Evolutionary conservation across 176 grass and related monocot species (phyloP).

Genomic region (Lolium rigidum): DNA sequence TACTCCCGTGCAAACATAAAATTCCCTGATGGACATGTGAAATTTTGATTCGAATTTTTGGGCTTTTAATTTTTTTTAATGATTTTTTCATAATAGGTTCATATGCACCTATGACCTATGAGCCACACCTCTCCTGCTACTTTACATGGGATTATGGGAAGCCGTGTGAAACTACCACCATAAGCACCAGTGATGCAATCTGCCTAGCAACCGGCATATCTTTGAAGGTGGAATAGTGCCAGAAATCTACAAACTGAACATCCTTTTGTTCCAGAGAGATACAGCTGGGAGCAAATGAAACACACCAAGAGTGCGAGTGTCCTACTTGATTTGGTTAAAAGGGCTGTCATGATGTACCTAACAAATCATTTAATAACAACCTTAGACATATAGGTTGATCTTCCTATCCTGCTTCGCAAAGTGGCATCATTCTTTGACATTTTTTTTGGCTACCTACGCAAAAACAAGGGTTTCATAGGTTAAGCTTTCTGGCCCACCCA

Average conservation of each 20-base stretch:
- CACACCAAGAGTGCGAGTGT: constrained; percentile 40
- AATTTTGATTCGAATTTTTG: too few relatives aligned
- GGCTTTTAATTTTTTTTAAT: too few relatives aligned
- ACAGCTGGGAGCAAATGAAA: constrained; percentile 1
- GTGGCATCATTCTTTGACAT: constrained; percentile 44
- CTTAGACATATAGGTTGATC: constrained; percentile 43
- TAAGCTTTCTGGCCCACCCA: constrained; percentile 46
- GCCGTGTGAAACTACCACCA: background rate
- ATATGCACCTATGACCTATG: too few relatives aligned
- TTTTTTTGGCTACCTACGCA: constrained; percentile 31
- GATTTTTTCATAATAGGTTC: too few relatives aligned
- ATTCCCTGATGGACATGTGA: too few relatives aligned
- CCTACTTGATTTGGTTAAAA: constrained; percentile 57
- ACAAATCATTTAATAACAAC: constrained; percentile 22
- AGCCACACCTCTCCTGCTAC: background rate
- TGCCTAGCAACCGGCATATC: background rate
- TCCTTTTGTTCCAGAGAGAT: constrained; percentile 8
- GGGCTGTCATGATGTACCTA: constrained; percentile 32
- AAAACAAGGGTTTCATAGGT: constrained; percentile 35
- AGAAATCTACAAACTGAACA: constrained; percentile 28
- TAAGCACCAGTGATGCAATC: background rate
- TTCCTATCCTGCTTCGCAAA: constrained; percentile 37
- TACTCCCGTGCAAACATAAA: too few relatives aligned
- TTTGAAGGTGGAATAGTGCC: constrained; percentile 34
- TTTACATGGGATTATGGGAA: constrained; percentile 17